A percentile compares a stretch with the other conserved stretches of the same genome.
Evolutionary conservation across 2,329 filamentous ascomycete genomes (phyloP).

Genomic region (Sphaerulina musiva): DNA sequence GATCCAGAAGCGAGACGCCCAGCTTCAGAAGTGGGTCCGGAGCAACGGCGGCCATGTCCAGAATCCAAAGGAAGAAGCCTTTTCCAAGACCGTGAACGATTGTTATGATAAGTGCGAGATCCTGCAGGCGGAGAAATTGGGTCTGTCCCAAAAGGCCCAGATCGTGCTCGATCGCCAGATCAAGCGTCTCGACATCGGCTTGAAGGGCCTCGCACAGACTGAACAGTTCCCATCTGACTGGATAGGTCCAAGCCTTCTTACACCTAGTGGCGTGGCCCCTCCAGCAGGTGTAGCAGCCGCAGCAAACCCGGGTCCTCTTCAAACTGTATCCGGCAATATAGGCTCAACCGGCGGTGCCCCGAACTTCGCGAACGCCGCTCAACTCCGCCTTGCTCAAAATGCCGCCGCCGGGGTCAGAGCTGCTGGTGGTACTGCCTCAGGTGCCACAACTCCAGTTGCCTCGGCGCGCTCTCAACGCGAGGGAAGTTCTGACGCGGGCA

Average conservation of each 20-base stretch:
- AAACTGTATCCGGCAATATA: conserved; percentile 51
- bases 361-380: conserved; percentile 48
- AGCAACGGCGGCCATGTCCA: conserved; percentile 64
- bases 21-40: conserved; percentile 77
- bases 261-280: conserved; percentile 32
- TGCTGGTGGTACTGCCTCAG: conserved; percentile 13
- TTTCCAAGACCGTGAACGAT: conserved; percentile 60
- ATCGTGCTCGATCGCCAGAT: conserved; percentile 59
- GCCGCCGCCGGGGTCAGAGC: conserved; percentile 18
- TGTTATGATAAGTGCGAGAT: conserved; percentile 63
- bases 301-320: conserved; percentile 47
- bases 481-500: conserved; percentile 40
- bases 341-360: conserved; percentile 43
- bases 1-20: conserved; percentile 65
- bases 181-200: conserved; percentile 56
- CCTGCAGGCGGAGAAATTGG: conserved; percentile 68
- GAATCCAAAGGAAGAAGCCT: conserved; percentile 68
- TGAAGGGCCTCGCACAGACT: conserved; percentile 53
- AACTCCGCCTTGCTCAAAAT: conserved; percentile 39
- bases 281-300: conserved; percentile 30
- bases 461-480: conserved; percentile 29
- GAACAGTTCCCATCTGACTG: conserved; percentile 55
- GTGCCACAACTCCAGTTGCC: conserved; percentile 20
- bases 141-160: conserved; percentile 58
- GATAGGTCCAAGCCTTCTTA: conserved; percentile 53